Evolutionary conservation across 2,329 filamentous ascomycete genomes (phyloP), one percentile per base, ranked within the genome.

Genomic region (Claviceps sp.): DNA sequence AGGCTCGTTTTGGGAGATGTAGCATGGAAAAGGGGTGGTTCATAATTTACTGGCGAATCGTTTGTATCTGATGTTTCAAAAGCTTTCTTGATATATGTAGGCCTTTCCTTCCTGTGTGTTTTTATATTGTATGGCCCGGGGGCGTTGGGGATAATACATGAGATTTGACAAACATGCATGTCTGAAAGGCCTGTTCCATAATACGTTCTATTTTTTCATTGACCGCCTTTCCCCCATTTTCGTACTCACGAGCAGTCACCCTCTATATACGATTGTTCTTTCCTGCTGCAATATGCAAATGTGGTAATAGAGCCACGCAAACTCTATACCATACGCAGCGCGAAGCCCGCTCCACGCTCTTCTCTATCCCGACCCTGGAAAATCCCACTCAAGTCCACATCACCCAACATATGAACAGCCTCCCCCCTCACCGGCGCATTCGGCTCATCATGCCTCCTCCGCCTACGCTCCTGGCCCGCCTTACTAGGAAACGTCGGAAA

Each of bases 401-500:
- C 70, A 0, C 75, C 73, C 3, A 81, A 59, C 26, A 30, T 30
- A 4, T 74, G 71, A 0, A 76, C 72, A 2, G 79, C 80, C 53
- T 85, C 81, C 0, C 89, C 90, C 36, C 91, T 75, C 41, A 78
- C 79, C 0, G 93, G 93, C 6, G 93, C 93, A 65, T 89, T 84
- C 1, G 93, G 93, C 54, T 82, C 81, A 30, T 30, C 26, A 54
- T 79, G 74, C 40, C 79, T 74, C 40, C 79, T 74, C 57, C 87
- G 74, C 59, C 89, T 74, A 62, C 83, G 85, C 73, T 98, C 93
- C 72, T 93, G 86, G 1, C 89, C 89, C 0, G 93, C 93, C 67
- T 95, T 96, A 60, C 87, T 93, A 0, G 93, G 93, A 65, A 97
- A 98, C 0, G 93, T 97, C 2, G 93, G 93, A 64, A 98, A 97